These are phyloP conservation scores for Sparassis latifolia DNA, from an alignment of 1,284 basidiomycete genomes.

Conservation along the genomic window DNA sequence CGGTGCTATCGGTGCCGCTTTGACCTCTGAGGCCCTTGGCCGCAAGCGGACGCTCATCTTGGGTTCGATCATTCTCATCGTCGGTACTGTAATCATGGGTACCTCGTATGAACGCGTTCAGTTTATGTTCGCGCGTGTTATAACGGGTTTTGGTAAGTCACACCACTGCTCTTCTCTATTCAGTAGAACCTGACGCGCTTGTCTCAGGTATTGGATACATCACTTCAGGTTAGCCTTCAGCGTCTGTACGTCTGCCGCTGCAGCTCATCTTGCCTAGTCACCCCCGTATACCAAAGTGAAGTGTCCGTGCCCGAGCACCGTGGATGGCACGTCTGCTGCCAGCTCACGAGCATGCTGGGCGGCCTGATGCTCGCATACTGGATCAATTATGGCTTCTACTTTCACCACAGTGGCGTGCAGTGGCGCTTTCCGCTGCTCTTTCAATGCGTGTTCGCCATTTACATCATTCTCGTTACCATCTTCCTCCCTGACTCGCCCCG, in stretches of 20 bases:
- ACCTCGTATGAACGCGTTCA: conserved; percentile 18
- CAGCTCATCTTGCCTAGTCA: conserved; percentile 7
- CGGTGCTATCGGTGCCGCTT: conserved; percentile 8
- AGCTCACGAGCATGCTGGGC: conserved; percentile 18
- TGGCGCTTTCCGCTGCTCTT: conserved; percentile 41
- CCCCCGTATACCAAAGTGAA: conserved; percentile 20
- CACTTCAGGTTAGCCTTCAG: conserved; percentile 6
- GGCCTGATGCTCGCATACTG: conserved; percentile 32
- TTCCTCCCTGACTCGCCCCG: conserved; percentile 37
- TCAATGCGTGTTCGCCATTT: conserved; percentile 36
- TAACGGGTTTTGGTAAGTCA: conserved; percentile 40
- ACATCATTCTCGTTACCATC: conserved; percentile 30
- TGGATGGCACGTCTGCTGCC: conserved; percentile 16
- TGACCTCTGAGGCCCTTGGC: conserved; percentile 26
- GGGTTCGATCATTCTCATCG: conserved; percentile 35
- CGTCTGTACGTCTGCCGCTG: neutral
- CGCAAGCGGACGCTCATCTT: conserved; percentile 33
- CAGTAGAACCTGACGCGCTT: neutral
- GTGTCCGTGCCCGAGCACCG: conserved; percentile 14
- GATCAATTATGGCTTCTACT: conserved; percentile 40
- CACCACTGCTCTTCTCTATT: neutral
- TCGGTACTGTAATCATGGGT: conserved; percentile 29
- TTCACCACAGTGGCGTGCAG: conserved; percentile 29
- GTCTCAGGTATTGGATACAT: conserved; percentile 9
- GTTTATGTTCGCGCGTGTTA: conserved; percentile 45